A percentile compares a stretch with the other conserved stretches of the same genome.
These are phyloP conservation scores for Neopestalotiopsis sp. DNA, from an alignment of 2,329 filamentous ascomycete genomes.

Conservation along the genomic window DNA sequence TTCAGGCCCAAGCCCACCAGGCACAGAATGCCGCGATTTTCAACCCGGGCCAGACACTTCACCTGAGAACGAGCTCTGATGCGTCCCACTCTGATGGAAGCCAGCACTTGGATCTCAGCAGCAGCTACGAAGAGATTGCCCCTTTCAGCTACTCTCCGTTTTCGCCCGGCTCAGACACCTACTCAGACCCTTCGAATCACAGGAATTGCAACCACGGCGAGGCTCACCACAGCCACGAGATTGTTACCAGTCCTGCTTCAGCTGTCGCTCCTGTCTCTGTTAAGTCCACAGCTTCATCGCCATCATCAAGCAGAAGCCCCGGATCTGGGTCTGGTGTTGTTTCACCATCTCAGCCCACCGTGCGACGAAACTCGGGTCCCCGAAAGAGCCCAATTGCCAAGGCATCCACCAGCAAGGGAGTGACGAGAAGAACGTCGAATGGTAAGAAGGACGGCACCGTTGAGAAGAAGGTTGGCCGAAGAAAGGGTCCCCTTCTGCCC, in stretches of 20 bases:
- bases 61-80: constrained; percentile 85
- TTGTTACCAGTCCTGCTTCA: constrained; percentile 67
- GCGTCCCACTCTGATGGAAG: constrained; percentile 76
- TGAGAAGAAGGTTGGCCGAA: constrained; percentile 92
- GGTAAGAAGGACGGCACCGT: constrained; percentile 78
- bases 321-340: constrained; percentile 66
- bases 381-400: constrained; percentile 83
- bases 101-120: constrained; percentile 68
- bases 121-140: constrained; percentile 78
- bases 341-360: constrained; percentile 62
- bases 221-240: constrained; percentile 55
- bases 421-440: constrained; percentile 77
- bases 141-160: constrained; percentile 77
- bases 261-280: constrained; percentile 73
- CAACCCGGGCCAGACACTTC: constrained; percentile 89
- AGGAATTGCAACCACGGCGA: constrained; percentile 68
- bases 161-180: constrained; percentile 81
- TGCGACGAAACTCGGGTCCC: constrained; percentile 69
- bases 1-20: constrained; percentile 39
- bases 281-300: constrained; percentile 53
- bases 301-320: constrained; percentile 64
- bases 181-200: constrained; percentile 65
- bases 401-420: constrained; percentile 70
- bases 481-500: constrained; percentile 86
- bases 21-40: constrained; percentile 74